Evolutionary conservation across 164 flowering plant genomes (phyloP), one percentile per base, ranked within the genome.

Genomic region (Magnolia kwangsiensis): DNA sequence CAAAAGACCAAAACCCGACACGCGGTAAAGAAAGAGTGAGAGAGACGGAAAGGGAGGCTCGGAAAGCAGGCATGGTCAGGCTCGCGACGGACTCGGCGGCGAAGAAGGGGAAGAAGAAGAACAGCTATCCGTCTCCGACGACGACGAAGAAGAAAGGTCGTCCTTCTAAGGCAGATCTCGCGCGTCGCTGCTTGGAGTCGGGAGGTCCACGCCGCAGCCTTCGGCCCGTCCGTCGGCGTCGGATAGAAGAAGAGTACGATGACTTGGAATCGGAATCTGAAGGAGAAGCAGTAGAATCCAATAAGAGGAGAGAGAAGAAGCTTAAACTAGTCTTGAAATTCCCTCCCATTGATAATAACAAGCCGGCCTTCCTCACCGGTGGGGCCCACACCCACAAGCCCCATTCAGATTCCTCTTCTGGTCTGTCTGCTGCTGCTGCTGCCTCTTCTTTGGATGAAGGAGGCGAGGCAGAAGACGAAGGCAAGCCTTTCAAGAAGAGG

Each of bases 141-240:
- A 88, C 80, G 91, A 83, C 82, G 95, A 88, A 86, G 93, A 91
- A 87, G 91, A 86, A 84, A 71, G 95, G 95, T 16, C 76, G 96
- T 72, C 96, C 94, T 7, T 51, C 93, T 16, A 88, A 90, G 85
- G 79, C 90, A 67, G 92, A 88, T 87, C 91, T 85, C 74, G 84
- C 63, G 7, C 81, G 74, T 55, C 76, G 65, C 50, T n/a, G 50
- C 51, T 49, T 87, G 93, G 77, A 88, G 78, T 79, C 85, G 82
- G 69, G 81, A 83, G 77, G 24, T 6, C 50, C 51, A 16, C 69
- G 79, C 59, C 74, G 79, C 23, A 71, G 68, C 71, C 74, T 29
- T 0, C 74, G 75, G 29, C 69, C 11, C 51, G 24, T 27, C 78
- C 19, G 65, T 66, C 74, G 75, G 7, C 75, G 63, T 37, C 71